These are phyloP conservation scores for Paxillus ammoniavirescens DNA, from an alignment of 768 basidiomycete species.

Conservation along the genomic window DNA sequence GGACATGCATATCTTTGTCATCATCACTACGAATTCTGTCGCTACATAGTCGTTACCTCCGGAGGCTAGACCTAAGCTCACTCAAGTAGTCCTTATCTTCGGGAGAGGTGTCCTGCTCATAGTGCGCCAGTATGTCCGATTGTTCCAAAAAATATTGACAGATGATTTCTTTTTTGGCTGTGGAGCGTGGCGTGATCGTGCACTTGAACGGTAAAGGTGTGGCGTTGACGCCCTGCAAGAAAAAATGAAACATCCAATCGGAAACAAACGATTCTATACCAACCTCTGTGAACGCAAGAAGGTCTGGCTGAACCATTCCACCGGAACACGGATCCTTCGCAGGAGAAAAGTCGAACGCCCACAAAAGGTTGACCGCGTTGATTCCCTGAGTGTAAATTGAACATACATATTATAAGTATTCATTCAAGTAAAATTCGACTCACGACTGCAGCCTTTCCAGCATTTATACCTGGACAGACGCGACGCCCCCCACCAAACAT, in stretches of 20 bases:
- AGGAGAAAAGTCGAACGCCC: conserved; percentile 22
- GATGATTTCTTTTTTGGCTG: not conserved
- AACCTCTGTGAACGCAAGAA: conserved; percentile 15
- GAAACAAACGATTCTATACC: not conserved
- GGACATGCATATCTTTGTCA: no score
- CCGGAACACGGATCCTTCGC: not conserved
- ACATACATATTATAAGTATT: no score
- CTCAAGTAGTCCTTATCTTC: conserved; percentile 1
- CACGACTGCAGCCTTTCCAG: conserved; percentile 17
- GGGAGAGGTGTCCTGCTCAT: not conserved
- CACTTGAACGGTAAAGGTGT: conserved; percentile 16
- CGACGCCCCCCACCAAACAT: conserved; percentile 20
- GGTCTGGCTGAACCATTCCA: conserved; percentile 8
- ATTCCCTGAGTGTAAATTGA: no score
- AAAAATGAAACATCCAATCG: not conserved
- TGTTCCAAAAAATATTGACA: conserved; percentile 1
- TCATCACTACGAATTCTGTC: no score
- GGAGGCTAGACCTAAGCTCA: not conserved
- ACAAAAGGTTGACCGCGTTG: no score
- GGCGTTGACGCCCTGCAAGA: not conserved
- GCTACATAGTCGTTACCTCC: not conserved
- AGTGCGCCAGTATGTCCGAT: not conserved
- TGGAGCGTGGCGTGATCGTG: conserved; percentile 18
- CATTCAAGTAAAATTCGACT: not conserved
- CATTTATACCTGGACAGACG: conserved; percentile 25